Base-by-base conservation (phyloP, 2,329 filamentous ascomycete genomes). In the Aspergillus tamarii region DNA sequence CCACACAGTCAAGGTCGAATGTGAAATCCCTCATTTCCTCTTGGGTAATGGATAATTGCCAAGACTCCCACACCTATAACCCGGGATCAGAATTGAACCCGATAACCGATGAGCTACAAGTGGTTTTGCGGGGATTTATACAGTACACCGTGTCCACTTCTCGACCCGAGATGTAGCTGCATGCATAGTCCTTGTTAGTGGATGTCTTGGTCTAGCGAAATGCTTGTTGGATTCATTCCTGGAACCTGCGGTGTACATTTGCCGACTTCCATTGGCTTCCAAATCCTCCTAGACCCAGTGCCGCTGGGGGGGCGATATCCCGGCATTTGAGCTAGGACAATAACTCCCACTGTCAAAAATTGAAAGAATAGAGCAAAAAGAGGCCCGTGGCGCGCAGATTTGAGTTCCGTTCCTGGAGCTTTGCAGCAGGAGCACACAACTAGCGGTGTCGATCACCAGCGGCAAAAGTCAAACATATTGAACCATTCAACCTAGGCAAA, bases 81-180 rank as follows among this genome's bases (percentile, higher is more conserved):
- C 58, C 62, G 54, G 62, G 39, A 41, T 30, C 46, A 62, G 41
- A 48, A 57, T 58, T 58, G 41, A 28, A 28, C 30, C 60, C 63
- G 56, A 50, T 21, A 55, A 60, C 58, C 64, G 53, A 62, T 57
- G 16, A 50, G 57, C 55, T 48, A 57, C 32, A 41, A 41, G 28
- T 39, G 41, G 26, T 45, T 60, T 60, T 53, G 39, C 39, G 48
- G 48, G 43, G n/a, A 21, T 14, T 21, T 30, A 62, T 23, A 62
- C 50, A 61, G 58, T 54, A 63, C 58, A 66, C 64, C 58, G 64
- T 66, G 64, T 64, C 58, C 64, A 64, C 58, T 63, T 46, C 26
- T 16, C 52, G 34, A 52, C 23, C 57, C 57, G 32, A 41, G 57
- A 59, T 52, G 45, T 45, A 59, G 43, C 57, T 59, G 57, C 57